A percentile compares a stretch with the other conserved stretches of the same genome.
These are phyloP conservation scores for Kandelia obovata DNA, from an alignment of 345 rosid species.

Conservation along the genomic window DNA sequence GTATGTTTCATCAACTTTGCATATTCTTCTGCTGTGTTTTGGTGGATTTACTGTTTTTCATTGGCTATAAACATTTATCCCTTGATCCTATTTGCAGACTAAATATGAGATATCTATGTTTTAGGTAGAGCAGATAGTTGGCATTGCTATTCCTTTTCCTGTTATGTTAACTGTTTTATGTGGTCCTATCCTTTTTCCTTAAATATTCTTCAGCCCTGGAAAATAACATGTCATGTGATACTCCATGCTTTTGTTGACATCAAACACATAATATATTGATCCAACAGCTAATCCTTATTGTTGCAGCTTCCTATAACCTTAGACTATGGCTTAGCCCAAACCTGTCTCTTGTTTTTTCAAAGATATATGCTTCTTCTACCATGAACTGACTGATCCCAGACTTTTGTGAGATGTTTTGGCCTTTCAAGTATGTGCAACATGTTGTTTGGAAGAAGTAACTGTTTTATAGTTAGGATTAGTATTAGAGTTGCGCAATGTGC, in stretches of 20 bases:
- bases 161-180: neutral
- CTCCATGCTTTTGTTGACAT: too few relatives aligned
- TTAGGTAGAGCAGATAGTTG: neutral
- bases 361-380: neutral
- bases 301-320: neutral
- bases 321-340: neutral
- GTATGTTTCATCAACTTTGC: conserved; percentile 32
- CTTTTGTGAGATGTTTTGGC: neutral
- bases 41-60: neutral
- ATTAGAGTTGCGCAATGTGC: too few relatives aligned
- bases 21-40: neutral
- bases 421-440: neutral
- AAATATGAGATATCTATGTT: neutral
- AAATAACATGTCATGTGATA: neutral
- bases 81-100: neutral
- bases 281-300: neutral
- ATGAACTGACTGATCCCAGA: neutral
- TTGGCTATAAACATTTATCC: neutral
- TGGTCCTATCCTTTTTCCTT: neutral
- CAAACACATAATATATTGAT: neutral
- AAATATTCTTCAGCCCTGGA: neutral
- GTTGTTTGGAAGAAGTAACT: neutral
- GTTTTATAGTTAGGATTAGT: neutral
- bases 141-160: neutral
- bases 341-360: neutral